A percentile compares a stretch with the other conserved stretches of the same genome.
Evolutionary conservation across 768 basidiomycete genomes (phyloP).

Genomic region (Tremella fuciformis): DNA sequence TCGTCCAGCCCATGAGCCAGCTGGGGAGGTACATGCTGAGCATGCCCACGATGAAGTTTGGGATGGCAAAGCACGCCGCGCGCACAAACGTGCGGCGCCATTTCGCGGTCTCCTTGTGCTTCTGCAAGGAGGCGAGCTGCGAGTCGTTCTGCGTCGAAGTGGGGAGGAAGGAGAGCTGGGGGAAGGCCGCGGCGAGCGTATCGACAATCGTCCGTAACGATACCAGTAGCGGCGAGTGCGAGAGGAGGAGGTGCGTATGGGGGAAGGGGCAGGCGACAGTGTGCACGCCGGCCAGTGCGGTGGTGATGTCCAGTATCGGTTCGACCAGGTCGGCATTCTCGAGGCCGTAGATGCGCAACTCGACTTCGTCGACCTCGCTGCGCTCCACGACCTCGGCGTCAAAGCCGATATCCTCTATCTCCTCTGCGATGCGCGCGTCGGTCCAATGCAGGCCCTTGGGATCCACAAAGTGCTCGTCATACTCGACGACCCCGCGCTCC

Average conservation of each 20-base stretch:
- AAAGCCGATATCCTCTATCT: slow-evolving; percentile 66
- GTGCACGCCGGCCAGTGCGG: slow-evolving; percentile 41
- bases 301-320: slow-evolving; percentile 21
- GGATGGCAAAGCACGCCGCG: slow-evolving; percentile 74
- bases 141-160: slow-evolving; percentile 42
- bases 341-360: slow-evolving; percentile 48
- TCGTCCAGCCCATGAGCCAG: slow-evolving; percentile 52
- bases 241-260: slow-evolving; percentile 39
- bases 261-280: slow-evolving; percentile 34
- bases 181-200: slow-evolving; percentile 37
- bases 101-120: slow-evolving; percentile 49
- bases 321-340: slow-evolving; percentile 34
- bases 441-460: slow-evolving; percentile 60
- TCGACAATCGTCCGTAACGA: slow-evolving; percentile 50
- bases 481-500: slow-evolving; percentile 87
- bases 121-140: slow-evolving; percentile 51
- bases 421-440: slow-evolving; percentile 75
- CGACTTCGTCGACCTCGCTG: slow-evolving; percentile 43
- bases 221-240: slow-evolving; percentile 47
- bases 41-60: slow-evolving; percentile 94
- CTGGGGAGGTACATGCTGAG: slow-evolving; percentile 59
- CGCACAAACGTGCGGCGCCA: slow-evolving; percentile 78
- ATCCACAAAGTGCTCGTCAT: slow-evolving; percentile 61
- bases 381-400: slow-evolving; percentile 50
- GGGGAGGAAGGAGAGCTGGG: slow-evolving; percentile 49